Conservation (phyloP, 2,329 filamentous ascomycete species). For the Penicillium sp. region DNA sequence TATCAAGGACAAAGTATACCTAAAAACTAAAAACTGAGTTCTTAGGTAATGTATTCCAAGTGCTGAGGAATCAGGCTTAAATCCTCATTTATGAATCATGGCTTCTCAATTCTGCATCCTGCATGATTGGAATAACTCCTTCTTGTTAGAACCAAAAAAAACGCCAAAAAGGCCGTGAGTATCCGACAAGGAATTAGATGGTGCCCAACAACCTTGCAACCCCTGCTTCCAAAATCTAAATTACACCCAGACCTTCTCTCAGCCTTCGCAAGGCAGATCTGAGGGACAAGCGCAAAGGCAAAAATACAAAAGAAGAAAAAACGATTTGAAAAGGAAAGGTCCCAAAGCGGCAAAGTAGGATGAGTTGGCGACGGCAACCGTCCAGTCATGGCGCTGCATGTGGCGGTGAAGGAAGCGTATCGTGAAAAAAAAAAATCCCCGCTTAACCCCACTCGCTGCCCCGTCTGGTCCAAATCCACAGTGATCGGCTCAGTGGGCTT, state of each 20-base stretch:
- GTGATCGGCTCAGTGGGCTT: not conserved
- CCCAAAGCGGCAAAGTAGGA: constrained; percentile 19
- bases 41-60: not conserved
- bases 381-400: constrained; percentile 28
- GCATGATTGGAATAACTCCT: not conserved
- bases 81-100: not conserved
- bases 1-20: not conserved
- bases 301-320: not conserved
- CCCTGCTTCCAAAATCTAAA: not conserved
- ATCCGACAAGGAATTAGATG: not conserved
- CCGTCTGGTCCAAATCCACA: not conserved
- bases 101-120: not conserved
- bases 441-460: constrained; percentile 20
- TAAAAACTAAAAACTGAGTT: not conserved
- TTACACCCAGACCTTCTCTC: not conserved
- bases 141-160: not conserved
- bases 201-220: not conserved
- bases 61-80: not conserved
- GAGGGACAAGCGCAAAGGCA: not conserved
- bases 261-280: not conserved
- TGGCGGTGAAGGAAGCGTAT: constrained; percentile 26
- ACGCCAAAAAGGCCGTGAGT: not conserved
- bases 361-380: constrained; percentile 24
- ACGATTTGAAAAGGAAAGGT: not conserved
- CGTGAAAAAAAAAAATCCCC: constrained; percentile 17